Evolutionary conservation across 345 rosid genomes (phyloP).

Genomic region (Citrus trifoliata): DNA sequence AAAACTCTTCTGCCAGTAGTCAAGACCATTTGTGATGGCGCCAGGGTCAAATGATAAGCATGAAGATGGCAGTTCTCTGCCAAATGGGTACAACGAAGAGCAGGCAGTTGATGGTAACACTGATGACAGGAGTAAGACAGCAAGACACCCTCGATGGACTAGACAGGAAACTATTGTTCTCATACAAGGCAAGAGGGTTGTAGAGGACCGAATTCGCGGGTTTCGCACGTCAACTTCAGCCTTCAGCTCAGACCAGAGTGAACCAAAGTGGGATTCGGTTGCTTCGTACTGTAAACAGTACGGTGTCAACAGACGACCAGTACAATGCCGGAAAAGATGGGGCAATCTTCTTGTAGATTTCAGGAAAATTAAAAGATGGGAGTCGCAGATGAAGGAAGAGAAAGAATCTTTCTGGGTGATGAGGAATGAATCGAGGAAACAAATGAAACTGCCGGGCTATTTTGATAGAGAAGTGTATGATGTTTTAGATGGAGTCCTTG

Average conservation of each 20-base stretch:
- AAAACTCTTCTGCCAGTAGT: not conserved
- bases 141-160: constrained; percentile 28
- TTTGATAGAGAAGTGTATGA: constrained; percentile 32
- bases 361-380: constrained; percentile 38
- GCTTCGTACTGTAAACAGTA: constrained; percentile 25
- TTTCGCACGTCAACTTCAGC: constrained; percentile 1
- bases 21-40: constrained; percentile 3
- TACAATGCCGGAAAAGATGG: constrained; percentile 33
- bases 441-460: constrained; percentile 29
- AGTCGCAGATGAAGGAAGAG: constrained; percentile 14
- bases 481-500: constrained; percentile 7
- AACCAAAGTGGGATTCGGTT: constrained; percentile 31
- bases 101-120: not conserved
- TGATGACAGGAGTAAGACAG: constrained; percentile 3
- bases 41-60: constrained; percentile 6
- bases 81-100: constrained; percentile 5
- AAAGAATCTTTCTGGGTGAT: constrained; percentile 33
- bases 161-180: constrained; percentile 28
- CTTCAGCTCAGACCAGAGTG: constrained; percentile 2
- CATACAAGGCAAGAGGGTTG: constrained; percentile 23
- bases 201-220: constrained; percentile 11
- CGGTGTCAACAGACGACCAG: constrained; percentile 20
- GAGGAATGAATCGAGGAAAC: constrained; percentile 25
- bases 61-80: not conserved
- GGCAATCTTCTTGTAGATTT: constrained; percentile 29